Evolutionary conservation across 495 filamentous ascomycete genomes (phyloP).

Genomic region (Annulohypoxylon maeteangense): DNA sequence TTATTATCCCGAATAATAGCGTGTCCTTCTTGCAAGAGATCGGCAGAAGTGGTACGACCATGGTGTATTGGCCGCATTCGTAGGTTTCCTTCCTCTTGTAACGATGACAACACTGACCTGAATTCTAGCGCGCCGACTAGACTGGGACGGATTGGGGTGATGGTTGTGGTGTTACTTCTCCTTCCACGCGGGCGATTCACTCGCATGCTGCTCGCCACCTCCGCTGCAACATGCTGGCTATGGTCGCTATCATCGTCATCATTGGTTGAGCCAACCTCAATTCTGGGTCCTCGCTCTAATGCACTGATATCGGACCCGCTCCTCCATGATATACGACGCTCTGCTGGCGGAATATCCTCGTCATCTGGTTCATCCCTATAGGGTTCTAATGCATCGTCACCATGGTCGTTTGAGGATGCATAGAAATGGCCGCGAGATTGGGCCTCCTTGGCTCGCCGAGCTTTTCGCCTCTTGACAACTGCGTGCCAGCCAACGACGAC

Average conservation of each 20-base stretch:
- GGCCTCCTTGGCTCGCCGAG: slow-evolving; percentile 69
- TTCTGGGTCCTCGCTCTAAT: slow-evolving; percentile 70
- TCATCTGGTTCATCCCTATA: slow-evolving; percentile 74
- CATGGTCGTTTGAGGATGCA: slow-evolving; percentile 58
- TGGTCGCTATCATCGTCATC: slow-evolving; percentile 81
- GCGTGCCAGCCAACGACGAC: slow-evolving; percentile 95
- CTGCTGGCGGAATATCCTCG: slow-evolving; percentile 69
- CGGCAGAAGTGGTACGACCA: slow-evolving; percentile 76
- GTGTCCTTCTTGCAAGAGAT: slow-evolving; percentile 50
- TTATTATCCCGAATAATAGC: neutral
- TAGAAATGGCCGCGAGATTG: slow-evolving; percentile 79
- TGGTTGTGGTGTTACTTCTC: slow-evolving; percentile 75
- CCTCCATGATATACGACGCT: slow-evolving; percentile 47
- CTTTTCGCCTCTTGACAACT: slow-evolving; percentile 71
- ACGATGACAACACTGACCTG: slow-evolving; percentile 81
- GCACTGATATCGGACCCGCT: slow-evolving; percentile 71
- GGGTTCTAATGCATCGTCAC: slow-evolving; percentile 71
- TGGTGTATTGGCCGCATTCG: slow-evolving; percentile 71
- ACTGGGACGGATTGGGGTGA: slow-evolving; percentile 89
- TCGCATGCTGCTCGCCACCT: slow-evolving; percentile 93
- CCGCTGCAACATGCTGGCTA: slow-evolving; percentile 76
- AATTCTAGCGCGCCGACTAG: slow-evolving; percentile 95
- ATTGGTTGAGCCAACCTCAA: slow-evolving; percentile 59
- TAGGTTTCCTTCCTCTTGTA: slow-evolving; percentile 81
- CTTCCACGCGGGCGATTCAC: slow-evolving; percentile 75